Evolutionary conservation across 192 early-diverging fungal genomes (phyloP), one percentile per base, ranked within the genome.

Genomic region (Backusella sp.): DNA sequence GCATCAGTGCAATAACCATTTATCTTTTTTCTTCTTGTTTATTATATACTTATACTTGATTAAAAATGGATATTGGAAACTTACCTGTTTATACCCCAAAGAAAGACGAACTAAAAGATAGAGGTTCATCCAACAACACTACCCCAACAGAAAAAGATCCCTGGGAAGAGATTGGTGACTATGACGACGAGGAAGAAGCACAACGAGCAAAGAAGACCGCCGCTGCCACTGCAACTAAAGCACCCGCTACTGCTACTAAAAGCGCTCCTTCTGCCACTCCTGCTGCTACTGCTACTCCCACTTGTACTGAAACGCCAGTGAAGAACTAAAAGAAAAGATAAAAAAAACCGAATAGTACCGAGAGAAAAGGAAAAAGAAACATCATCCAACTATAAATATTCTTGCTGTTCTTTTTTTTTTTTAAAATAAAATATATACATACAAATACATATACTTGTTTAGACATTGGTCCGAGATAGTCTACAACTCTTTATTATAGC

Each of bases 151-250:
- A 62, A 62, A 62, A 62, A 26, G 56, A 62, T 62, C 56, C 23
- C 26, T 62, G 56, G 56, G 56, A 62, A 3, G 56, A 62, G 56
- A 62, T 62, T 62, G 56, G 56, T 62, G 56, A 62, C 56, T 62
- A 62, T 23, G 56, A 62, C 56, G 56, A 62, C 56, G 56, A 62
- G 26, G 56, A 62, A 28, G 56, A 62, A 28, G 56, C 56, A 28
- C 3, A 62, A 28, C 21, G 0, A 28, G 56, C 56, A 28, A 62
- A 62, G 56, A 62, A 62, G 56, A 11, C 52, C 2, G 4, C 52
- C 2, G 5, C 56, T 3, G 12, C 56, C 26, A 26, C 56, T 28
- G 9, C 66, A n/a, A 49, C 46, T 17, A 19, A 19, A n/a, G 0
- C 56, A 1, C 0, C 34, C 34, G 17, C 66, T 68, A 68, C 28